A percentile compares a stretch with the other conserved stretches of the same genome.
These are phyloP conservation scores for Tetrapyrgos nigripes DNA, from an alignment of 1,284 basidiomycete species.

Conservation along the genomic window DNA sequence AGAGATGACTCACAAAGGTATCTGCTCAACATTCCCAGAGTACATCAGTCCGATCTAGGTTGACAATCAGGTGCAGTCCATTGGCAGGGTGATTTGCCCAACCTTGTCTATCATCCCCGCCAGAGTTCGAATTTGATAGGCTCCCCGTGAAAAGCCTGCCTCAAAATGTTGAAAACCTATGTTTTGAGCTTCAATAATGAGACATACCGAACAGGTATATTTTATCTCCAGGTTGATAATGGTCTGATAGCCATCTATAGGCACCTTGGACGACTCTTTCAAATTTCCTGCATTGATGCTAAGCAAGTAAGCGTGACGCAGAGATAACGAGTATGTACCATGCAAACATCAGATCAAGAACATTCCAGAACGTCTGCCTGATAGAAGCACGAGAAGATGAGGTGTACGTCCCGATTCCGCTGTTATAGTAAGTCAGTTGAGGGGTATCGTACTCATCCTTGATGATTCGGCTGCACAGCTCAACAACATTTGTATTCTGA, in stretches of 20 bases:
- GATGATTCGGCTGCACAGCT: slow-evolving; percentile 35
- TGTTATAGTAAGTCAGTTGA: slow-evolving; percentile 37
- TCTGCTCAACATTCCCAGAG: slow-evolving; percentile 40
- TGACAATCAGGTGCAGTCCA: not conserved
- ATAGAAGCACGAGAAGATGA: slow-evolving; percentile 29
- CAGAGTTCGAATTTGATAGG: slow-evolving; percentile 50
- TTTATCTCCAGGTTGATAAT: slow-evolving; percentile 42
- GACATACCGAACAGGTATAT: slow-evolving; percentile 50
- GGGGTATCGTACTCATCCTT: slow-evolving; percentile 30
- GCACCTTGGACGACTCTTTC: slow-evolving; percentile 37
- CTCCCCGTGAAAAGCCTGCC: slow-evolving; percentile 55
- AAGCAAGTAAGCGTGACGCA: not conserved
- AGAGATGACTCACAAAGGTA: slow-evolving; percentile 37
- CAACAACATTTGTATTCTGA: slow-evolving; percentile 43
- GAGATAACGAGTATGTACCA: slow-evolving; percentile 22
- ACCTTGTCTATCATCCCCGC: slow-evolving; percentile 50
- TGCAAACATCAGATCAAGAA: slow-evolving; percentile 34
- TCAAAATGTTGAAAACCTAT: too few species aligned
- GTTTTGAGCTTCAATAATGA: not conserved
- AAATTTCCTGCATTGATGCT: slow-evolving; percentile 31
- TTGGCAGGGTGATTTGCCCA: not conserved
- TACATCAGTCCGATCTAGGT: slow-evolving; percentile 39
- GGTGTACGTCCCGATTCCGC: slow-evolving; percentile 41
- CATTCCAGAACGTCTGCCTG: slow-evolving; percentile 19
- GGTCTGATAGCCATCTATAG: slow-evolving; percentile 47